These are phyloP conservation scores for Sungouiozyma ichnusensis DNA, from an alignment of 805 yeast species.

Conservation along the genomic window DNA sequence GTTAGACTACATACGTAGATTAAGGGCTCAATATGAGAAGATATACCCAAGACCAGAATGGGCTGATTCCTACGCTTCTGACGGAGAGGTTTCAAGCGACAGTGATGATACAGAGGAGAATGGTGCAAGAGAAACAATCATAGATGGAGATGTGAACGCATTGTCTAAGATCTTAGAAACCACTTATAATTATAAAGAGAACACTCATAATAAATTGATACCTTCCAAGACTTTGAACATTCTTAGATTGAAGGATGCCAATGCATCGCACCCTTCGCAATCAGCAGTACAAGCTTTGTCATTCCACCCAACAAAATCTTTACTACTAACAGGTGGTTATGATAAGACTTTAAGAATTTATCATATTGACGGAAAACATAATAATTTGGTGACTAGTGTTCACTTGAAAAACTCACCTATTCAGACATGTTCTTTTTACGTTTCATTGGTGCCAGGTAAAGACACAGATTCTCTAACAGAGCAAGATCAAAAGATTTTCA, in stretches of 20 bases:
- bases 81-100: conserved; percentile 22
- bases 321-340: conserved; percentile 83
- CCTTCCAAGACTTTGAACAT: conserved; percentile 67
- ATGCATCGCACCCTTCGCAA: conserved; percentile 52
- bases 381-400: conserved; percentile 72
- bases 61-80: conserved; percentile 34
- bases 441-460: conserved; percentile 5
- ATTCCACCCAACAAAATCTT: conserved; percentile 71
- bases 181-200: conserved; percentile 32
- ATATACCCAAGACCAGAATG: conserved; percentile 81
- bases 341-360: conserved; percentile 80
- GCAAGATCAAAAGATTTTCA: conserved; percentile 44
- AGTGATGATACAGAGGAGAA: conserved; percentile 23
- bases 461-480: neutral
- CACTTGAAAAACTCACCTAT: conserved; percentile 74
- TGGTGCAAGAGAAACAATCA: conserved; percentile 20
- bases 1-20: conserved; percentile 46
- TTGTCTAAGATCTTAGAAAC: conserved; percentile 30
- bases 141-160: conserved; percentile 34
- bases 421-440: conserved; percentile 45
- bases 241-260: conserved; percentile 80
- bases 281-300: conserved; percentile 78
- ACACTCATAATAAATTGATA: conserved; percentile 42
- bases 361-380: conserved; percentile 81
- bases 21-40: conserved; percentile 60